Conservation (phyloP, 345 rosid genomes). For the Abelmoschus esculentus region DNA sequence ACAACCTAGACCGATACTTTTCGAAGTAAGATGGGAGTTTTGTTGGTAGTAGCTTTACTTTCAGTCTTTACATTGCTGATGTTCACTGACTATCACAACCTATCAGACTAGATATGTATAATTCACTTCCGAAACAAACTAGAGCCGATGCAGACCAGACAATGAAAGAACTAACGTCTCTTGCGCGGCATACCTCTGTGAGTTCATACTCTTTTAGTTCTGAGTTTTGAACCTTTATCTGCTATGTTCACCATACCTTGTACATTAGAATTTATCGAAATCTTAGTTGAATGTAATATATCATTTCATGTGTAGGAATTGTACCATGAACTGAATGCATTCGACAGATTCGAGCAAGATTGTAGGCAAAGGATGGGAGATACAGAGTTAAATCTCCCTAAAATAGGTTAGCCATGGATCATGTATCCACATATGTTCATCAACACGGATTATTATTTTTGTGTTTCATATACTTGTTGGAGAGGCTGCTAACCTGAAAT, state of each 20-base stretch:
- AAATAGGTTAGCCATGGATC: conserved; percentile 36
- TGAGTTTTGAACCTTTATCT: not conserved
- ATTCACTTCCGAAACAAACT: conserved; percentile 25
- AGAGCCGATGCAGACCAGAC: conserved; percentile 53
- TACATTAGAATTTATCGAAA: not conserved
- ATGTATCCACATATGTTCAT: not conserved
- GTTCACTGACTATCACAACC: conserved; percentile 17
- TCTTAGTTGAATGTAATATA: not conserved
- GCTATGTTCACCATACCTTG: not conserved
- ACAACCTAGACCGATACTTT: conserved; percentile 65
- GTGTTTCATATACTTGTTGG: too few species aligned
- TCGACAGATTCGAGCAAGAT: conserved; percentile 68
- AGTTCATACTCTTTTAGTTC: conserved; percentile 19
- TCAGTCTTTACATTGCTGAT: not conserved
- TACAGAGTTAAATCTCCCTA: conserved; percentile 48
- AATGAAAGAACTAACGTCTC: conserved; percentile 57
- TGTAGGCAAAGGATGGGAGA: conserved; percentile 43
- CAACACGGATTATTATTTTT: not conserved
- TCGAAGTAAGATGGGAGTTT: conserved; percentile 42
- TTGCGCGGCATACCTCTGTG: conserved; percentile 80
- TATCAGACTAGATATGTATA: conserved; percentile 56
- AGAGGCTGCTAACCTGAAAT: too few species aligned
- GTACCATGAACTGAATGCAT: conserved; percentile 56
- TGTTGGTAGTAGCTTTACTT: not conserved
- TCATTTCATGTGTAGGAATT: conserved; percentile 41